These are phyloP conservation scores for Amanita polypyramis DNA, from an alignment of 768 basidiomycete species.

Conservation along the genomic window DNA sequence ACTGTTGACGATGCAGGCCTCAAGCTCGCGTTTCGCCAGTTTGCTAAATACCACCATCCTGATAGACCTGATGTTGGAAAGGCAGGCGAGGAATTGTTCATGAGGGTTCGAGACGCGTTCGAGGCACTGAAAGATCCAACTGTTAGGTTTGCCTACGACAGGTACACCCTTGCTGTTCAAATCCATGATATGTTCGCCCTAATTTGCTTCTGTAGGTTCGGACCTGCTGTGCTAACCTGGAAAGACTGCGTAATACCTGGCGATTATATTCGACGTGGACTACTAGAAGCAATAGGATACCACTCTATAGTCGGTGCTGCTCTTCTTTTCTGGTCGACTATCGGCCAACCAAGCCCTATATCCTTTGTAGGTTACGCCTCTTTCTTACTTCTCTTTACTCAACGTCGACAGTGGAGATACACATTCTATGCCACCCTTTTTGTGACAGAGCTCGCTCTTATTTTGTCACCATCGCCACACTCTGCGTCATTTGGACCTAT, in stretches of 20 bases:
- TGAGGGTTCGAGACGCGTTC: slow-evolving; percentile 60
- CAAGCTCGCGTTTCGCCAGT: slow-evolving; percentile 64
- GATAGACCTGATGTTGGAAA: slow-evolving; percentile 55
- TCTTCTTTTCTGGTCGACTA: slow-evolving; percentile 53
- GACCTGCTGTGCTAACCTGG: slow-evolving; percentile 64
- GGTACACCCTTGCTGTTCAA: slow-evolving; percentile 31
- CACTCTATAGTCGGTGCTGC: slow-evolving; percentile 50
- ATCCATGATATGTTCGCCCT: slow-evolving; percentile 1
- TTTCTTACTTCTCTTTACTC: neutral
- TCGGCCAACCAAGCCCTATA: slow-evolving; percentile 48
- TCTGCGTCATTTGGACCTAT: slow-evolving; percentile 26
- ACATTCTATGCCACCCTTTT: slow-evolving; percentile 54
- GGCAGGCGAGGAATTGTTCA: slow-evolving; percentile 54
- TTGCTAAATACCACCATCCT: slow-evolving; percentile 68
- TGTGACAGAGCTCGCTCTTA: slow-evolving; percentile 52
- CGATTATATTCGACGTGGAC: slow-evolving; percentile 61
- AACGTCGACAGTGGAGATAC: slow-evolving; percentile 60
- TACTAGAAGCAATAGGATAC: slow-evolving; percentile 51
- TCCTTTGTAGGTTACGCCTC: slow-evolving; percentile 46
- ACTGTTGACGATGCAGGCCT: slow-evolving; percentile 56
- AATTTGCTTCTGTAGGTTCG: slow-evolving; percentile 42
- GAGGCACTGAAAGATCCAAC: slow-evolving; percentile 72
- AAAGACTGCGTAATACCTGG: slow-evolving; percentile 48
- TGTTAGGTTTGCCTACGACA: slow-evolving; percentile 78
- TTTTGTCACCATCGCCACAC: slow-evolving; percentile 48